phyloP scores from a whole-genome alignment of 2,329 filamentous ascomycete genomes.

The Penicillium fuscoglaucum region DNA sequence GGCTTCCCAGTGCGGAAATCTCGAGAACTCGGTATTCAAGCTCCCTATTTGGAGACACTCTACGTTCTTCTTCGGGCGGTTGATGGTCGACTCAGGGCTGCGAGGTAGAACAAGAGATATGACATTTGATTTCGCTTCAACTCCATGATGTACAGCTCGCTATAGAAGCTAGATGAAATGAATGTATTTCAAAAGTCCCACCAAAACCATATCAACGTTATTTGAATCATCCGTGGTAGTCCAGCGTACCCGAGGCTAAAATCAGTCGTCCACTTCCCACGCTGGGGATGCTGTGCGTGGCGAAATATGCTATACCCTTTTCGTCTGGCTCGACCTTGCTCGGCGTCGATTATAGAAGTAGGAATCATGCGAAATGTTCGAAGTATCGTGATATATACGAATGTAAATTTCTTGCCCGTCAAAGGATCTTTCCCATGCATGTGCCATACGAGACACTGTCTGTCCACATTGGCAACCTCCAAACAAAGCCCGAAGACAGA shows the following conservation, averaged over 20 bases:
- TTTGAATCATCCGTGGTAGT: neutral
- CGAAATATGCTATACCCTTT: neutral
- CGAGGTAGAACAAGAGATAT: constrained; percentile 1
- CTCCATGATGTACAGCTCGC: neutral
- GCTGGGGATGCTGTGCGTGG: neutral
- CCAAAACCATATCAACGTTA: neutral
- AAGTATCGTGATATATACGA: neutral
- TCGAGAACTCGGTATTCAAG: constrained; percentile 41
- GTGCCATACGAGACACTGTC: neutral
- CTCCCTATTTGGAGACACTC: constrained; percentile 43
- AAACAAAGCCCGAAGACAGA: neutral
- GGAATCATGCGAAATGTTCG: neutral
- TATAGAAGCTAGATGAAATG: neutral
- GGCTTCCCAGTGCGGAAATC: constrained; percentile 45
- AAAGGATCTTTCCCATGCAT: neutral
- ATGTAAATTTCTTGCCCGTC: neutral
- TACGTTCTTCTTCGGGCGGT: constrained; percentile 36
- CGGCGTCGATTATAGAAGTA: neutral
- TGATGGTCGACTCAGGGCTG: constrained; percentile 23
- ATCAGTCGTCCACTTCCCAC: neutral
- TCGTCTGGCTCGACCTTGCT: neutral
- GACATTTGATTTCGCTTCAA: neutral
- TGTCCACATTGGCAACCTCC: neutral
- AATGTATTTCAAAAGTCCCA: neutral
- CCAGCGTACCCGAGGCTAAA: neutral